phyloP scores from a whole-genome alignment of 2,329 filamentous ascomycete genomes.

The Pseudocercospora fuligena region DNA sequence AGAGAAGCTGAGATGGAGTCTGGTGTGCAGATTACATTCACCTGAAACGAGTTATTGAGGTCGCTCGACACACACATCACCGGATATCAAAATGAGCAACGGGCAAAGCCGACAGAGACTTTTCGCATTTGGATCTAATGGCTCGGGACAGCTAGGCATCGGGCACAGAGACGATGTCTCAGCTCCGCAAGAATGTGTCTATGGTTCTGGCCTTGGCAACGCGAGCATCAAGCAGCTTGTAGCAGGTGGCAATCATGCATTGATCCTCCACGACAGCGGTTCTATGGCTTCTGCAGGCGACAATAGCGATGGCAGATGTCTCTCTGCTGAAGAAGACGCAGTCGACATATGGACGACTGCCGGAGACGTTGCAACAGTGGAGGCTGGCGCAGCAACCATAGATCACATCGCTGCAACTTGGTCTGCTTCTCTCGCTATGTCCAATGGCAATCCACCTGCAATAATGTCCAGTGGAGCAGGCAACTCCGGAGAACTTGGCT shows the following conservation, averaged over 20 bases:
- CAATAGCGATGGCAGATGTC: constrained; percentile 53
- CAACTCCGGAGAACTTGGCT: constrained; percentile 73
- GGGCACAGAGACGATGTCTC: constrained; percentile 49
- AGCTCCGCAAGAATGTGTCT: constrained; percentile 27
- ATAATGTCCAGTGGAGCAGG: constrained; percentile 59
- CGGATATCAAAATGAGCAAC: background rate
- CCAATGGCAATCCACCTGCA: constrained; percentile 47
- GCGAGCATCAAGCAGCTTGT: constrained; percentile 44
- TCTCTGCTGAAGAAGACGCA: background rate
- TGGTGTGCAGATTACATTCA: background rate
- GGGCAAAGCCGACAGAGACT: background rate
- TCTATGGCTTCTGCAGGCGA: constrained; percentile 70
- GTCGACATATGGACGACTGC: background rate
- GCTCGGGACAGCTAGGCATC: constrained; percentile 57
- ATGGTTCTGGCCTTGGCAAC: background rate
- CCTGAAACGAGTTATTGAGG: background rate
- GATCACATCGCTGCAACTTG: constrained; percentile 68
- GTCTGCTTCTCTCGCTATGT: constrained; percentile 71
- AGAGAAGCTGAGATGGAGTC: background rate
- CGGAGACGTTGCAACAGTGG: background rate
- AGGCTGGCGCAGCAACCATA: background rate
- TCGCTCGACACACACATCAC: background rate
- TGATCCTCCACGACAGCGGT: constrained; percentile 68
- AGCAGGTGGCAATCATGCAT: constrained; percentile 85
- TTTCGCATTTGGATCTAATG: constrained; percentile 56